These are phyloP conservation scores for Phellinidium pouzarii DNA, from an alignment of 1,284 basidiomycete species.

Conservation along the genomic window DNA sequence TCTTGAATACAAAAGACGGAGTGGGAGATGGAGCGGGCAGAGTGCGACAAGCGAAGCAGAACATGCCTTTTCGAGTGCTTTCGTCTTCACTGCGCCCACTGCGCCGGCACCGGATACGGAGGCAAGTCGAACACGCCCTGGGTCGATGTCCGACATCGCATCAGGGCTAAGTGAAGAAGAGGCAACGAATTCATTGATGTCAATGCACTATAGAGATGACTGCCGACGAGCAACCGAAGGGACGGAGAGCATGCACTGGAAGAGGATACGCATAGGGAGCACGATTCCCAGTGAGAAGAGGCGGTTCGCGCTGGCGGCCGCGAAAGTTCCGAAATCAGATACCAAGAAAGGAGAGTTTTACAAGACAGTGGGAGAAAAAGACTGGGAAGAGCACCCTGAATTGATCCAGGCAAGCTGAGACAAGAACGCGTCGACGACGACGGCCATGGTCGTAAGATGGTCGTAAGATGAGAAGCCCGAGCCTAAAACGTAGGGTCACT, in stretches of 20 bases:
- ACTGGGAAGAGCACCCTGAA: neutral
- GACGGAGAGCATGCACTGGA: neutral
- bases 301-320: conserved; percentile 9
- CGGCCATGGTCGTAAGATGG: neutral
- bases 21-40: conserved; percentile 3
- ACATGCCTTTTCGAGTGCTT: neutral
- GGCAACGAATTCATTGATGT: conserved; percentile 4
- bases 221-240: conserved; percentile 1
- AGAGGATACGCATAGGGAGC: conserved; percentile 2
- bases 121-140: conserved; percentile 11
- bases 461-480: neutral
- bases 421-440: neutral
- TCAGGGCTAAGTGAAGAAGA: conserved; percentile 6
- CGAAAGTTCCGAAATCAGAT: conserved; percentile 9
- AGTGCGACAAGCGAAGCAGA: conserved; percentile 2
- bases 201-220: neutral
- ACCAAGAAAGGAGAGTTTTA: neutral
- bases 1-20: neutral
- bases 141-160: conserved; percentile 9
- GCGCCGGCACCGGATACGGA: conserved; percentile 14
- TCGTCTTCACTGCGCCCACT: neutral
- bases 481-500: neutral
- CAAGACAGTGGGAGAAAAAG: conserved; percentile 5
- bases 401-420: neutral
- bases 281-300: conserved; percentile 12